Percentiles rank a stretch among this genome's conserved stretches.
phyloP scores from a whole-genome alignment of 768 basidiomycete genomes.

The Pleurotus eryngii region DNA sequence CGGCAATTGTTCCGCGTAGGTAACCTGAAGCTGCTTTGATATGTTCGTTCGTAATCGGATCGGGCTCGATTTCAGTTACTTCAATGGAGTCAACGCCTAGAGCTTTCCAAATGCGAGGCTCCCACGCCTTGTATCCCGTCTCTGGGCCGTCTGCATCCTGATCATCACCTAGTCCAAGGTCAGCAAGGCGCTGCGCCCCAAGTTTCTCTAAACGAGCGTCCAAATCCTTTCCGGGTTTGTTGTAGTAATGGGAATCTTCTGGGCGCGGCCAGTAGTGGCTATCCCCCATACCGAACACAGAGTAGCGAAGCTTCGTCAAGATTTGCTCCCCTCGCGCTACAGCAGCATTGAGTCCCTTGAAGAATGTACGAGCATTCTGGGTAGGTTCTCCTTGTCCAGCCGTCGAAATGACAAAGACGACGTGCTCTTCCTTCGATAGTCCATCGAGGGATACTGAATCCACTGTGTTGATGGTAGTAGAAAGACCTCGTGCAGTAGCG shows the following conservation, averaged over 20 bases:
- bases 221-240: conserved; percentile 92
- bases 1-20: conserved; percentile 91
- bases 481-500: conserved; percentile 81
- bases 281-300: conserved; percentile 95
- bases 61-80: conserved; percentile 89
- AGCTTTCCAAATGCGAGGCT: conserved; percentile 88
- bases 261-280: conserved; percentile 98
- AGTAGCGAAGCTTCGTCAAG: conserved; percentile 64
- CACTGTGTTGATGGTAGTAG: conserved; percentile 69
- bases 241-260: conserved; percentile 98
- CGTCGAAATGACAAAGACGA: conserved; percentile 85
- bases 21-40: conserved; percentile 96
- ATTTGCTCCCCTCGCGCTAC: conserved; percentile 53
- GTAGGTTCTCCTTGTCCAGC: conserved; percentile 98
- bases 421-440: conserved; percentile 71
- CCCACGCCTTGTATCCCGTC: conserved; percentile 98
- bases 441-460: conserved; percentile 79
- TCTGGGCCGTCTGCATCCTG: conserved; percentile 95
- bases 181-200: conserved; percentile 72
- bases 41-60: conserved; percentile 98
- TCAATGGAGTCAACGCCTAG: conserved; percentile 89
- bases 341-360: conserved; percentile 79
- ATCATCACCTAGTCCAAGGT: conserved; percentile 89
- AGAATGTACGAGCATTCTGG: conserved; percentile 89
- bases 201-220: conserved; percentile 75